Conservation (phyloP, 1,139 yeast genomes). For the Williopsis jadinii region DNA sequence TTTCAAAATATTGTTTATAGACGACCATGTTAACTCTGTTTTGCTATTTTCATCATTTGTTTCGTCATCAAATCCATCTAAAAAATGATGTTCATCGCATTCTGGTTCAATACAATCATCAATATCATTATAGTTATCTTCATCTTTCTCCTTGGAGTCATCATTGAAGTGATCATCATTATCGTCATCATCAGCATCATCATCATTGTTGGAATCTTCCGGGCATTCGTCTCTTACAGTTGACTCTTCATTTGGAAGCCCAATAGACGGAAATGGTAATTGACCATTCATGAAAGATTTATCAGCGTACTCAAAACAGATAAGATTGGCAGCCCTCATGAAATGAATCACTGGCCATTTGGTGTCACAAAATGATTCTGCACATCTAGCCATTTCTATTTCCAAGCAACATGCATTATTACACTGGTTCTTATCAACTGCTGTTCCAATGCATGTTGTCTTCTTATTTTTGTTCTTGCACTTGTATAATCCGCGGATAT, state of each 20-base stretch:
- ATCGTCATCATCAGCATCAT: background rate
- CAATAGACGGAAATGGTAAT: background rate
- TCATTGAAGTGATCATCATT: background rate
- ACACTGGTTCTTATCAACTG: conserved; percentile 11
- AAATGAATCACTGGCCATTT: conserved; percentile 13
- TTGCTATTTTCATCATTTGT: background rate
- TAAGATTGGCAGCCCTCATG: conserved; percentile 14
- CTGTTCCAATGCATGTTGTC: conserved; percentile 9
- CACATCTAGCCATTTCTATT: conserved; percentile 19
- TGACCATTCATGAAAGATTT: background rate
- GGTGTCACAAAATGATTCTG: conserved; percentile 15
- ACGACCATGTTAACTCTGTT: background rate
- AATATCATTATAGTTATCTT: background rate
- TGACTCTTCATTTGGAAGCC: background rate
- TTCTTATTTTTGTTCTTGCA: conserved; percentile 19
- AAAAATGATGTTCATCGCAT: background rate
- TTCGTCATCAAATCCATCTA: background rate
- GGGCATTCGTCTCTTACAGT: background rate
- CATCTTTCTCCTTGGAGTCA: background rate
- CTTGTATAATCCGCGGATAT: conserved; percentile 16
- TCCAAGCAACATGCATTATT: conserved; percentile 21
- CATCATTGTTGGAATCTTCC: background rate
- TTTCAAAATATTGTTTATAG: background rate
- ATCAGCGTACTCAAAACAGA: conserved; percentile 8
- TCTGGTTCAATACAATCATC: conserved; percentile 5